These are phyloP conservation scores for Ambrosia hybrid DNA, from an alignment of 140 eudicot species.

Conservation along the genomic window DNA sequence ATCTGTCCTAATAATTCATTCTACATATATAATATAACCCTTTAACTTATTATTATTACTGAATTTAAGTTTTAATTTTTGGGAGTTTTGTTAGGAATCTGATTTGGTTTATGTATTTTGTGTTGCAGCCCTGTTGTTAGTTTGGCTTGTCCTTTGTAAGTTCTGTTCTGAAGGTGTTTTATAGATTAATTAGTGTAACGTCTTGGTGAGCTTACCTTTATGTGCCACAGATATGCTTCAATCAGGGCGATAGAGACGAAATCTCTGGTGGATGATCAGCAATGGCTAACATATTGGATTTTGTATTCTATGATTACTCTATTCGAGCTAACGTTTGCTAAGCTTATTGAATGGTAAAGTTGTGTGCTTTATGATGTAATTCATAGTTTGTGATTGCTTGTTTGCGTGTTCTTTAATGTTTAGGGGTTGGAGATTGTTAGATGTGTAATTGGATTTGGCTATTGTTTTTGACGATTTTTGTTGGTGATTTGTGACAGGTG, in stretches of 20 bases:
- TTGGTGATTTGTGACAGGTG: too few species aligned
- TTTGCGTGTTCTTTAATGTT: too few species aligned
- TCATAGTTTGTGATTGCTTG: not conserved
- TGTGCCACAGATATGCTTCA: slow-evolving; percentile 59
- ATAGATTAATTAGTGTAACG: not conserved
- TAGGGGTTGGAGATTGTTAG: too few species aligned
- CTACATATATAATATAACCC: not conserved
- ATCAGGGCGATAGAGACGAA: slow-evolving; percentile 80
- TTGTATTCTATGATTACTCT: slow-evolving; percentile 86
- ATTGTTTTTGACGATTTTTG: too few species aligned
- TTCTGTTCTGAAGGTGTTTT: slow-evolving; percentile 1
- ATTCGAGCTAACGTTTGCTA: slow-evolving; percentile 75
- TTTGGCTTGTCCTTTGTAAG: slow-evolving; percentile 82
- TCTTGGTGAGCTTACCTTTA: not conserved
- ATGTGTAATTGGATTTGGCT: too few species aligned
- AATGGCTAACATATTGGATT: slow-evolving; percentile 92
- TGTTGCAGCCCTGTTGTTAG: slow-evolving; percentile 78
- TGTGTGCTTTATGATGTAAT: not conserved
- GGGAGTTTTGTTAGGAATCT: not conserved
- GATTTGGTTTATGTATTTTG: slow-evolving; percentile 23
- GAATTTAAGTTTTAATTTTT: too few species aligned
- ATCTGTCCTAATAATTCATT: not conserved
- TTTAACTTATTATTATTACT: not conserved
- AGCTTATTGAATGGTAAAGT: slow-evolving; percentile 65
- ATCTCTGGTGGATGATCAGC: slow-evolving; percentile 69